Conservation (phyloP, 2,329 filamentous ascomycete species). For the Zasmidium citrigriseum region DNA sequence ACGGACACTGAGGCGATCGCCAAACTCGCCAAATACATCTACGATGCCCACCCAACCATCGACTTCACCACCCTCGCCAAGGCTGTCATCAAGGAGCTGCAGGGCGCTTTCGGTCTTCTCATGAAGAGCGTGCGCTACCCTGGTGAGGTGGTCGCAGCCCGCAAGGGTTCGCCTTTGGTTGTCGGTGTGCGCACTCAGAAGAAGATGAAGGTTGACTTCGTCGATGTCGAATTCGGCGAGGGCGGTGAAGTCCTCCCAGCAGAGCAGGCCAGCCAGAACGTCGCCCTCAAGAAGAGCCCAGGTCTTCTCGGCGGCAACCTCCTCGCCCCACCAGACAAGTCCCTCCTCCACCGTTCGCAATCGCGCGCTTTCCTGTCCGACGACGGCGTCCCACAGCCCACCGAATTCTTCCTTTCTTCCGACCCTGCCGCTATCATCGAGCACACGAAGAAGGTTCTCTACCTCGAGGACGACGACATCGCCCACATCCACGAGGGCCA, state of each 20-base stretch:
- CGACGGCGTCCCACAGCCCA: conserved; percentile 95
- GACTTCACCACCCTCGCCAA: conserved; percentile 96
- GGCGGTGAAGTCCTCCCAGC: conserved; percentile 81
- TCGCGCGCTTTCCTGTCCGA: conserved; percentile 98
- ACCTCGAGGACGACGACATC: conserved; percentile 99
- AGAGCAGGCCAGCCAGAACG: conserved; percentile 93
- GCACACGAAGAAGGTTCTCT: conserved; percentile 99
- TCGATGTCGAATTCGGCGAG: conserved; percentile 96
- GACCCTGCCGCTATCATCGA: conserved; percentile 98
- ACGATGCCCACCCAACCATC: conserved; percentile 89
- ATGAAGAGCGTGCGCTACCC: conserved; percentile 99
- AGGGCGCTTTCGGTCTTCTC: conserved; percentile 94
- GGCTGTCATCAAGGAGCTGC: conserved; percentile 96
- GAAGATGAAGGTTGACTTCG: conserved; percentile 99
- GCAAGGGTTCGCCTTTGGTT: conserved; percentile 96
- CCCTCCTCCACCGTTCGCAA: conserved; percentile 94
- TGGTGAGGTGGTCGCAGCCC: conserved; percentile 94
- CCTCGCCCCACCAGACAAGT: conserved; percentile 93
- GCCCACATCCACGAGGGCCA: conserved; percentile 99
- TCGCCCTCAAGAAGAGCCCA: conserved; percentile 82
- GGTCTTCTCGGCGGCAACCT: conserved; percentile 62
- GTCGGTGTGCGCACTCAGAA: conserved; percentile 95
- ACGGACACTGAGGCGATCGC: conserved; percentile 99
- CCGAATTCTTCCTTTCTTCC: conserved; percentile 98
- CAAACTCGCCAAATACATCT: conserved; percentile 97